Percentiles rank a stretch among this genome's conserved stretches.
These are phyloP conservation scores for Populus ilicifolia DNA, from an alignment of 345 rosid genomes.

Conservation along the genomic window DNA sequence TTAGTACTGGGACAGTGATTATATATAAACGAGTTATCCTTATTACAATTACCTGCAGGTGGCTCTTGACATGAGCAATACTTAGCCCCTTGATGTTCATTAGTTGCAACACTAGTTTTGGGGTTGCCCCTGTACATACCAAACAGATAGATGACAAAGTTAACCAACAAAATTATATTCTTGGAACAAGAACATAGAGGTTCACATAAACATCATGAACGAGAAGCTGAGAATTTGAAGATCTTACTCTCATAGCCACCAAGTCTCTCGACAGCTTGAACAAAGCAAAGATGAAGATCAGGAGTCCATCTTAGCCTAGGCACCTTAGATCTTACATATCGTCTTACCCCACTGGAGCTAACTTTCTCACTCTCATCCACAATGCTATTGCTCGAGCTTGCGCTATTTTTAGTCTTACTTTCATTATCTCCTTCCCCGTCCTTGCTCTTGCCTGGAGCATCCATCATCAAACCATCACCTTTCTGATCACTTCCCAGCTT, in stretches of 20 bases:
- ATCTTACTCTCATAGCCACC: constrained; percentile 73
- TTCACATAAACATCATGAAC: not conserved
- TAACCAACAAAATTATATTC: not conserved
- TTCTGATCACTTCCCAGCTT: not conserved
- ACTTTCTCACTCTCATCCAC: constrained; percentile 31
- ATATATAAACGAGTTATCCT: too few relatives aligned
- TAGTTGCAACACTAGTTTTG: constrained; percentile 72
- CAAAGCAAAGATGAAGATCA: constrained; percentile 74
- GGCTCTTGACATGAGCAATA: constrained; percentile 92
- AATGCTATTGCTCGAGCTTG: constrained; percentile 38
- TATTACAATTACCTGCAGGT: constrained; percentile 57
- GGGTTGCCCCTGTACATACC: constrained; percentile 62
- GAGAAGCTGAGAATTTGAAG: not conserved
- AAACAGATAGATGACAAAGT: not conserved
- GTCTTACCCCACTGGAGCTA: constrained; percentile 41
- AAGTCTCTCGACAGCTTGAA: constrained; percentile 66
- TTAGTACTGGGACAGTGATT: not conserved
- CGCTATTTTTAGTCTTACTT: constrained; percentile 29
- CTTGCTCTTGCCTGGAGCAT: not conserved
- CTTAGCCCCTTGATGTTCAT: constrained; percentile 86
- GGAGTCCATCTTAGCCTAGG: constrained; percentile 77
- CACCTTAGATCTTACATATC: constrained; percentile 71
- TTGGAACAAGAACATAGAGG: not conserved
- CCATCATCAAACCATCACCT: constrained; percentile 13
- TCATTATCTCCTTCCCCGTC: constrained; percentile 25